Conservation (phyloP, 75 land plant species). For the Pseudotsuga menziesii region DNA sequence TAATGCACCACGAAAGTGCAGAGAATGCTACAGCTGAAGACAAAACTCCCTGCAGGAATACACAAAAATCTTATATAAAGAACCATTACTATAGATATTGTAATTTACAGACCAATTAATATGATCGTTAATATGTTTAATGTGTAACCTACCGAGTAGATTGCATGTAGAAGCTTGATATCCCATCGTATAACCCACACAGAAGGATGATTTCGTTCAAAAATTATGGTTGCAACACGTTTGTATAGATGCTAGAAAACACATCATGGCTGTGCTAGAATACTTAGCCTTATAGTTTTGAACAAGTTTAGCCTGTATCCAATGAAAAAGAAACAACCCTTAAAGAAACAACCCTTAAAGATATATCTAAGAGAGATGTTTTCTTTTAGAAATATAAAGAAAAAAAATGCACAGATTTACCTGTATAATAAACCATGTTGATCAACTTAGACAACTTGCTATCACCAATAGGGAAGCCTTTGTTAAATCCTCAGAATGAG, state of each 20-base stretch:
- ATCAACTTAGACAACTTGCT: conserved; percentile 58
- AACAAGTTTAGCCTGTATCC: conserved; percentile 21
- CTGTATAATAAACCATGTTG: conserved; percentile 66
- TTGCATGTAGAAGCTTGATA: conserved; percentile 10
- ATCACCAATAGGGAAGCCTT: conserved; percentile 57
- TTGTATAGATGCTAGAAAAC: conserved; percentile 14
- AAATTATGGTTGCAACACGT: conserved; percentile 9
- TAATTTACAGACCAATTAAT: background rate
- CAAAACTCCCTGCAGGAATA: conserved; percentile 29
- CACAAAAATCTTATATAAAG: background rate
- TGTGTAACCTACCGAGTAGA: conserved; percentile 8
- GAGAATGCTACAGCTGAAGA: conserved; percentile 52
- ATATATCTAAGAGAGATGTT: background rate
- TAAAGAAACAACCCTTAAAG: background rate
- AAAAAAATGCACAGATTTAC: conserved; percentile 18
- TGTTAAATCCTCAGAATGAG: background rate
- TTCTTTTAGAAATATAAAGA: background rate
- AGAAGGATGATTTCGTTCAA: background rate
- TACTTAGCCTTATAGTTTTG: conserved; percentile 16
- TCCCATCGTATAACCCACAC: conserved; percentile 11
- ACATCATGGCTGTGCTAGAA: conserved; percentile 24
- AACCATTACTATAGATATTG: background rate
- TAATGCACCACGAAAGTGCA: conserved; percentile 71
- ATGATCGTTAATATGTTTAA: no score
- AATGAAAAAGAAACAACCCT: background rate